These are phyloP conservation scores for Coemansia furcata DNA, from an alignment of 192 early-diverging fungal genomes.

Conservation along the genomic window DNA sequence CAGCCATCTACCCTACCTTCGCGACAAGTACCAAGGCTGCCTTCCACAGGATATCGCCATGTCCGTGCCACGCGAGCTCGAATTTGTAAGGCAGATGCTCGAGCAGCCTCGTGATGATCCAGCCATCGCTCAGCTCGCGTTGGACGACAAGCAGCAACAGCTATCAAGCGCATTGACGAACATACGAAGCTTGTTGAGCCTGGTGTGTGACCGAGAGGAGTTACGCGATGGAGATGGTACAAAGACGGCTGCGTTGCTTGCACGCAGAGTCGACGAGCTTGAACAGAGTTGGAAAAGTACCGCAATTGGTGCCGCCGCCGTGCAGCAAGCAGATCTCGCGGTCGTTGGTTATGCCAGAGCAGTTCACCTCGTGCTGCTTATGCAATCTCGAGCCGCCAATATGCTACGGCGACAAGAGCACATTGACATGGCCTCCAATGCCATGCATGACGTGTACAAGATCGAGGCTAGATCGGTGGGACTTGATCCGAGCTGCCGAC, in stretches of 20 bases:
- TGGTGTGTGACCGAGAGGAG: not conserved
- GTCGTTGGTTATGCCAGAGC: conserved; percentile 18
- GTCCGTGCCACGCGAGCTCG: conserved; percentile 20
- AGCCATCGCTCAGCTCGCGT: not conserved
- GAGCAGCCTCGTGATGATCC: conserved; percentile 18
- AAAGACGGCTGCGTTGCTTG: not conserved
- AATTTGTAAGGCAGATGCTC: conserved; percentile 39
- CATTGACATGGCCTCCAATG: conserved; percentile 8
- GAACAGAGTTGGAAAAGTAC: not conserved
- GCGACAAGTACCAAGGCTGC: conserved; percentile 60
- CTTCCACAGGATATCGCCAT: conserved; percentile 25
- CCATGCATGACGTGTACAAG: conserved; percentile 32
- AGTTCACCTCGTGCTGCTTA: not conserved
- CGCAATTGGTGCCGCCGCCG: not conserved
- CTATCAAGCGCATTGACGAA: not conserved
- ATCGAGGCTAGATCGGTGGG: conserved; percentile 30
- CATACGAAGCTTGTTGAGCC: not conserved
- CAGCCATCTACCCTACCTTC: conserved; percentile 71
- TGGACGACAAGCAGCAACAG: conserved; percentile 2
- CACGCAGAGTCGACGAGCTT: not conserved
- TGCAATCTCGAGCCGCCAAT: conserved; percentile 2
- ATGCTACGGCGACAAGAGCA: not conserved
- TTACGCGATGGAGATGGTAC: not conserved
- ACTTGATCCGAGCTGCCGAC: conserved; percentile 13
- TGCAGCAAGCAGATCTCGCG: not conserved